Evolutionary conservation across 805 yeast species (phyloP), one percentile per base, ranked within the genome.

Genomic region (Maudiozyma saulgeensis): DNA sequence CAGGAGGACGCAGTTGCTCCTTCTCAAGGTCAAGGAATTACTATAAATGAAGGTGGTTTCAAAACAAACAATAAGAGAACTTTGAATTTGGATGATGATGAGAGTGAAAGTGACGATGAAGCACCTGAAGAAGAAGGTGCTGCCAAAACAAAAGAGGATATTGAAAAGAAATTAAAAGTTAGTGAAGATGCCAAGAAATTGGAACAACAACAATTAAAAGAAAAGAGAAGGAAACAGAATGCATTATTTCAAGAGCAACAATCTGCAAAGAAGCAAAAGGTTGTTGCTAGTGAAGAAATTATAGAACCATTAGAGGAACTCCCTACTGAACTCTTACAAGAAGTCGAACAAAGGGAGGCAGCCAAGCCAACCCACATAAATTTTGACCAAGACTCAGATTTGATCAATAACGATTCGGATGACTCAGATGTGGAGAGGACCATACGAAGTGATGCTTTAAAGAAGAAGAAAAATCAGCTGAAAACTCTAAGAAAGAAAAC

Each of bases 101-200:
- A 58, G 13, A 57, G 62, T 43, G 65, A 60, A 19, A 67, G 58
- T 44, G 73, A 68, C 51, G 75, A 69, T 49, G 79, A 74, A 19
- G 79, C 80, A 0, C 81, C 81, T 47, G 79, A 75, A 49, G 80
- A 76, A 54, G 79, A 73, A 45, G 63, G 64, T 9, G 46, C 66
- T 44, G 51, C 65, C 41, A 39, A 60, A 32, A 68, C 68, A 25
- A 56, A 57, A 37, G 38, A 53, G 19, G 46, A 53, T 48, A 45
- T 59, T 37, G 63, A 66, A 52, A 51, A 54, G 45, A 49, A 62
- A 52, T 43, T 57, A 43, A 53, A 57, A 53, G 51, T 62, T 37
- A 55, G 63, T 43, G 66, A 60, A 45, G 60, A 64, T 35, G 56
- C 59, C 4, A 35, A 49, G 34, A 57, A 52, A 46, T 44, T 53